These are phyloP conservation scores for Primulina huaijiensis DNA, from an alignment of 257 asterid genomes.

Conservation along the genomic window DNA sequence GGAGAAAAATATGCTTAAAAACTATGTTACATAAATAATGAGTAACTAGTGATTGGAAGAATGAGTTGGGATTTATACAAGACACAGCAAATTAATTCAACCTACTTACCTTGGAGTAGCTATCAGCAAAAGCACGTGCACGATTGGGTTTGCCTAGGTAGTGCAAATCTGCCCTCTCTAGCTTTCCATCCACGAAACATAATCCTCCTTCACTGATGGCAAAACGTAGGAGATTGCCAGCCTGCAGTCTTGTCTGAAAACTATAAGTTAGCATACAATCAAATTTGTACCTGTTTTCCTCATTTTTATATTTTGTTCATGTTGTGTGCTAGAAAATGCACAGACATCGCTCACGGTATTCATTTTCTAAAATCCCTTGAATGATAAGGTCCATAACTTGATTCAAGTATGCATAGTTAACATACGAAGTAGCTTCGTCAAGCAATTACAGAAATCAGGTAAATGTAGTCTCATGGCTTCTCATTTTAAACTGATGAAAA, in stretches of 20 bases:
- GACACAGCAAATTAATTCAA: not conserved
- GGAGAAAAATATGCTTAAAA: not conserved
- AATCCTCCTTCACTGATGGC: constrained; percentile 59
- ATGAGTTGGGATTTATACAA: not conserved
- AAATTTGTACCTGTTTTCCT: not conserved
- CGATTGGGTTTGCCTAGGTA: constrained; percentile 78
- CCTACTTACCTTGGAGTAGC: constrained; percentile 77
- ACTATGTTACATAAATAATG: not conserved
- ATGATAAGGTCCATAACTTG: not conserved
- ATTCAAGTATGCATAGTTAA: not conserved
- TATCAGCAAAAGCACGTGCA: constrained; percentile 83
- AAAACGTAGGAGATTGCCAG: constrained; percentile 72
- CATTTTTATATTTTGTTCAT: constrained; percentile 2
- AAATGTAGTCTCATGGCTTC: constrained; percentile 6
- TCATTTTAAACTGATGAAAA: constrained; percentile 1
- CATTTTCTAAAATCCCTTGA: no score
- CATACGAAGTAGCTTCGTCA: not conserved
- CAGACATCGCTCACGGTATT: not conserved
- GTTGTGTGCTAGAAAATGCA: not conserved
- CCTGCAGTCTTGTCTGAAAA: constrained; percentile 58
- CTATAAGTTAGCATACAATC: not conserved
- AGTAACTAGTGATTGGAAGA: not conserved
- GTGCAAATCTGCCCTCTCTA: constrained; percentile 80
- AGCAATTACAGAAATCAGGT: not conserved
- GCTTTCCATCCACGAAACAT: constrained; percentile 57